Percentiles rank a stretch among this genome's conserved stretches.
phyloP scores from a whole-genome alignment of 257 asterid genomes.

The Echium plantagineum region DNA sequence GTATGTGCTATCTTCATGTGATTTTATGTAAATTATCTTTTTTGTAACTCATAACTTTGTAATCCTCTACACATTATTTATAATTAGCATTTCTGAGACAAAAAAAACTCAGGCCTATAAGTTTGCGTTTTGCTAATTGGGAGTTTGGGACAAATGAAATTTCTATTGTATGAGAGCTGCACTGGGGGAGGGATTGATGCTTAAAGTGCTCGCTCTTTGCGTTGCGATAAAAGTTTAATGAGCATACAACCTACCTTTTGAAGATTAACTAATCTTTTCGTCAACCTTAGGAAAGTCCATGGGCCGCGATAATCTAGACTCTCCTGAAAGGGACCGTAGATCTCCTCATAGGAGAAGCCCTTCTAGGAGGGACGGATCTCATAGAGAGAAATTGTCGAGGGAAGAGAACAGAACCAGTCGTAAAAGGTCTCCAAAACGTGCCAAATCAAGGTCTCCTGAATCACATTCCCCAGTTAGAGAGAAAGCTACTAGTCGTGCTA shows the following conservation, averaged over 20 bases:
- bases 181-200: not conserved
- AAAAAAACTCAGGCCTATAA: too few relatives aligned
- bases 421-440: conserved; percentile 35
- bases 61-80: too few relatives aligned
- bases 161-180: too few relatives aligned
- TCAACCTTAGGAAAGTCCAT: conserved; percentile 14
- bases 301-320: conserved; percentile 50
- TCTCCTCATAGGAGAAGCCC: conserved; percentile 53
- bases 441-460: conserved; percentile 37
- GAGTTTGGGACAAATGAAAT: too few relatives aligned
- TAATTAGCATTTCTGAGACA: too few relatives aligned
- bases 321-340: conserved; percentile 45
- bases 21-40: too few relatives aligned
- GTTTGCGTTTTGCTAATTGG: too few relatives aligned
- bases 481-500: conserved; percentile 28
- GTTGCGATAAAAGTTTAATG: not conserved
- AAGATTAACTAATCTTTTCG: not conserved
- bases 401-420: conserved; percentile 32
- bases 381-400: conserved; percentile 24
- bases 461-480: conserved; percentile 43
- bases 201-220: not conserved
- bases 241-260: not conserved
- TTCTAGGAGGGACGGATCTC: conserved; percentile 47
- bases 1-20: too few relatives aligned
- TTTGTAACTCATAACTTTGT: too few relatives aligned